Evolutionary conservation across 805 yeast genomes (phyloP).

Genomic region (Candida xiaguanensis): DNA sequence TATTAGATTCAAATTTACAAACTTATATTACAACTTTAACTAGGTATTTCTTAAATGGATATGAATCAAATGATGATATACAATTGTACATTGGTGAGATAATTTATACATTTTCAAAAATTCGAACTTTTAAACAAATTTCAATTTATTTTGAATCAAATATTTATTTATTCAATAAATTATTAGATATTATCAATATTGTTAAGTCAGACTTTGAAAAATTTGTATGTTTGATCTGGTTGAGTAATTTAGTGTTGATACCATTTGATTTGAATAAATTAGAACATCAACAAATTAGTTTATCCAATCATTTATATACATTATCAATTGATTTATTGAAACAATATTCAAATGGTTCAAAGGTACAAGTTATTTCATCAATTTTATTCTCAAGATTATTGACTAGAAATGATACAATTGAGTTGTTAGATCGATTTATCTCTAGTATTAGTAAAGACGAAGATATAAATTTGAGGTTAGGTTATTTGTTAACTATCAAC

Average conservation of each 20-base stretch:
- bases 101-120: slow-evolving; percentile 60
- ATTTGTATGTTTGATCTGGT: slow-evolving; percentile 61
- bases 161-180: slow-evolving; percentile 44
- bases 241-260: slow-evolving; percentile 61
- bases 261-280: slow-evolving; percentile 63
- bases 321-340: slow-evolving; percentile 29
- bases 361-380: slow-evolving; percentile 54
- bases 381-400: slow-evolving; percentile 50
- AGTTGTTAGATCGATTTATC: slow-evolving; percentile 19
- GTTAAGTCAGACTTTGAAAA: slow-evolving; percentile 20
- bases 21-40: slow-evolving; percentile 28
- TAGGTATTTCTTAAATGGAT: slow-evolving; percentile 18
- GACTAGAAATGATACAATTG: slow-evolving; percentile 45
- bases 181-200: slow-evolving; percentile 9
- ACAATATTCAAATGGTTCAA: slow-evolving; percentile 44
- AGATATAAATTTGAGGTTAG: slow-evolving; percentile 20
- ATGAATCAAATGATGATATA: slow-evolving; percentile 4
- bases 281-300: slow-evolving; percentile 12
- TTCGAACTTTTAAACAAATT: slow-evolving; percentile 62
- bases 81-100: slow-evolving; percentile 24
- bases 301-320: slow-evolving; percentile 32
- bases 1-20: slow-evolving; percentile 42
- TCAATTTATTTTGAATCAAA: slow-evolving; percentile 60
- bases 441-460: slow-evolving; percentile 1
- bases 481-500: slow-evolving; percentile 40